phyloP scores from a whole-genome alignment of 371 early-diverging fungal genomes.

The Dinochytrium kinnereticum region DNA sequence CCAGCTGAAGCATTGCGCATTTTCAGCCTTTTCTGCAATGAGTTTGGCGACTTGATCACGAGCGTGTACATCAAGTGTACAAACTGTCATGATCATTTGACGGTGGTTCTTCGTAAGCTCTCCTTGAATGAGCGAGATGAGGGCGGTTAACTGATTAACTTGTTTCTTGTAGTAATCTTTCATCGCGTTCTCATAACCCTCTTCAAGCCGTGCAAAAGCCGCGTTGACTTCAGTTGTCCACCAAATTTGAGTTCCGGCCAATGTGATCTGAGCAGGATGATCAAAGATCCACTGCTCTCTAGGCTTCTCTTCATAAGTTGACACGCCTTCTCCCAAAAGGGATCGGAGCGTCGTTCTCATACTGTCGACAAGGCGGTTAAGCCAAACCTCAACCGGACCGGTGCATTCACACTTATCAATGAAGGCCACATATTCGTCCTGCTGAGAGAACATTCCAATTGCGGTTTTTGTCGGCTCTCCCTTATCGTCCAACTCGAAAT shows the following conservation, averaged over 20 bases:
- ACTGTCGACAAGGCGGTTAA: constrained; percentile 59
- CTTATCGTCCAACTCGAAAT: constrained; percentile 54
- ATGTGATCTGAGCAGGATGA: constrained; percentile 64
- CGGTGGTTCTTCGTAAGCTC: constrained; percentile 56
- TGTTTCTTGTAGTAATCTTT: constrained; percentile 74
- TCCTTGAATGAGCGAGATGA: constrained; percentile 67
- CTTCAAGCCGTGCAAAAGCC: constrained; percentile 63
- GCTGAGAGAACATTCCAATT: constrained; percentile 65
- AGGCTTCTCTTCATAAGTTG: constrained; percentile 68
- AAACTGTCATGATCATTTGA: constrained; percentile 71
- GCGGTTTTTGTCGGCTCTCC: constrained; percentile 63
- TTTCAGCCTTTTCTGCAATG: constrained; percentile 68
- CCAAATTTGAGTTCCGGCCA: constrained; percentile 70
- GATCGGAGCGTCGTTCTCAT: constrained; percentile 60
- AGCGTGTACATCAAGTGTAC: constrained; percentile 70
- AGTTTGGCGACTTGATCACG: constrained; percentile 71
- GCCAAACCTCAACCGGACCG: constrained; percentile 68
- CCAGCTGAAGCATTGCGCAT: constrained; percentile 69
- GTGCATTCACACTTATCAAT: constrained; percentile 60
- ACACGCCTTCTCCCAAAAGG: constrained; percentile 60
- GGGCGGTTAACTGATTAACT: constrained; percentile 62
- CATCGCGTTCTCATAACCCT: constrained; percentile 69
- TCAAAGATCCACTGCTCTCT: constrained; percentile 74
- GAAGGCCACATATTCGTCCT: constrained; percentile 64
- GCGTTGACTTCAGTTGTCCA: constrained; percentile 72